phyloP scores from a whole-genome alignment of 2,329 filamentous ascomycete species.

The Gaeumannomyces sp. region DNA sequence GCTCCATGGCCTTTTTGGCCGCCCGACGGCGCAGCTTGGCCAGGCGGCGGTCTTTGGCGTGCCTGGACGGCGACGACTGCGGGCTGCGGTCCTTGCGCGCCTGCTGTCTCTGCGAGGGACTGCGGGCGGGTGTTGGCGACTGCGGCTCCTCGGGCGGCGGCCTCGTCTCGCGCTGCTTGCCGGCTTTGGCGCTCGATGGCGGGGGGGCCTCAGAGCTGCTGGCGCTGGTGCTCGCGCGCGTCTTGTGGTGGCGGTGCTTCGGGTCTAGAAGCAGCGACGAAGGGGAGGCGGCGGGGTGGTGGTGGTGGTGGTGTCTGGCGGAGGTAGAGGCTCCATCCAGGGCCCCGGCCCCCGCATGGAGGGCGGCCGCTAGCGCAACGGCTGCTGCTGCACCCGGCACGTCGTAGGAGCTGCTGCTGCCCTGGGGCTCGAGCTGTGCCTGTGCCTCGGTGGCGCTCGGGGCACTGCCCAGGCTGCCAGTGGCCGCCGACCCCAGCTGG shows the following conservation, averaged over 20 bases:
- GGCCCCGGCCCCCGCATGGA: not conserved
- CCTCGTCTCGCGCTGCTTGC: too few relatives aligned
- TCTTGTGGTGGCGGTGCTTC: not conserved
- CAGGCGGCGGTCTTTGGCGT: conserved; percentile 10
- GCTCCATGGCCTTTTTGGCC: conserved; percentile 31
- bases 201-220: not conserved
- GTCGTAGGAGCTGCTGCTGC: too few relatives aligned
- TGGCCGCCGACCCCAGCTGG: conserved; percentile 7
- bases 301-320: not conserved
- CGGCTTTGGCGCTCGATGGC: too few relatives aligned
- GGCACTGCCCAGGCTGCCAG: not conserved
- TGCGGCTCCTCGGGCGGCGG: too few relatives aligned
- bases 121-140: too few relatives aligned
- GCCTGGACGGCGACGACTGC: too few relatives aligned
- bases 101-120: too few relatives aligned
- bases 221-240: not conserved
- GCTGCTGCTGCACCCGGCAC: conserved; percentile 2
- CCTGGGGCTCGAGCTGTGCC: too few relatives aligned
- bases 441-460: too few relatives aligned
- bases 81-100: too few relatives aligned
- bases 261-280: not conserved
- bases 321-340: conserved; percentile 1
- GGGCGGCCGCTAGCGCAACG: not conserved
- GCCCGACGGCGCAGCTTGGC: conserved; percentile 12
- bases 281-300: not conserved